Evolutionary conservation across 805 yeast species (phyloP), one percentile per base, ranked within the genome.

Genomic region (Candida xyloterini): DNA sequence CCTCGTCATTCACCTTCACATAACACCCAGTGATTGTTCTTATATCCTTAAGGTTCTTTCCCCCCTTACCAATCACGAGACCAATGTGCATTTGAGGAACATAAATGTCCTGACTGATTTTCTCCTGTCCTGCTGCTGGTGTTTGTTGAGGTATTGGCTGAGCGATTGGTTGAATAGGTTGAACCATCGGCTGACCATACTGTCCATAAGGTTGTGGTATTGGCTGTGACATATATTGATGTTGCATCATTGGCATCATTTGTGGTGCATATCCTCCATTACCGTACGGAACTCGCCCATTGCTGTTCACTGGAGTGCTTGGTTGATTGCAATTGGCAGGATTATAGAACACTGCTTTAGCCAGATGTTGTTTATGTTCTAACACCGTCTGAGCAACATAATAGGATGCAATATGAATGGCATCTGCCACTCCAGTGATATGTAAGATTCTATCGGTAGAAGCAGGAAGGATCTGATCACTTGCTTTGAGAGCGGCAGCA

Each of bases 61-160:
- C 96, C 23, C 88, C 87, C 61, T 80, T 85, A 1, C 96, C 96
- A 44, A 88, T 88, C 20, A 88, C 81, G 27, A 85, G 76, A 1
- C 96, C 96, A 27, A 88, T 89, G 60, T 74, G 82, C 26, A 77
- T 76, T 55, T 81, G 81, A 16, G 95, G 89, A 30, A 88, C 87
- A 49, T 66, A 81, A 3, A 87, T 70, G 44, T 83, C 90, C 60
- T 84, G 86, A 39, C 78, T 73, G 38, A 74, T 70, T 52, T 75
- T 74, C 51, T 74, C 84, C 29, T 74, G 58, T 20, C 33, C 33
- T 8, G 36, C 26, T 14, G 21, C 30, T 13, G 49, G 38, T 14
- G 18, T n/a, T 14, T 35, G 40, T 14, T 16, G 30, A 26, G 35
- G 21, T 5, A 18, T 18, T 10, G 21, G 38, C 9, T 27, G 40